Percentiles rank a stretch among this genome's conserved stretches.
These are phyloP conservation scores for Aspergillus novoparasiticus DNA, from an alignment of 2,329 filamentous ascomycete species.

Conservation along the genomic window DNA sequence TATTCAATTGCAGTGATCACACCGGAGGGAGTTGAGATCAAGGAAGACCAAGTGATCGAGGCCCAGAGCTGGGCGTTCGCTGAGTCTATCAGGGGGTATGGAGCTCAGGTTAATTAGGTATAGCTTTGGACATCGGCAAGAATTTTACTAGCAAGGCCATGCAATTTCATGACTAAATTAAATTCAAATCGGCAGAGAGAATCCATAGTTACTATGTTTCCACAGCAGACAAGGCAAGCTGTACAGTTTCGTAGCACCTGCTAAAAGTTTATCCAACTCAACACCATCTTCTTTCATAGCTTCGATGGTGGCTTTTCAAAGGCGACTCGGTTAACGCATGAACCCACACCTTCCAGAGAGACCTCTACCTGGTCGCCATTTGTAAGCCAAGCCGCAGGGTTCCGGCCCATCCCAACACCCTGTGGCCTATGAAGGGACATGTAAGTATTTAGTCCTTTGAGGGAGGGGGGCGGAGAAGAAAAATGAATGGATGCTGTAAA, in stretches of 20 bases:
- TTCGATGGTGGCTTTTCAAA: conserved; percentile 46
- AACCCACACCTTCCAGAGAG: conserved; percentile 66
- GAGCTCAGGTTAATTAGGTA: conserved; percentile 68
- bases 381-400: conserved; percentile 68
- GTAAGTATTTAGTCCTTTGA: neutral
- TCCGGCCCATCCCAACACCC: conserved; percentile 71
- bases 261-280: neutral
- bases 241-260: neutral
- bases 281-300: conserved; percentile 26
- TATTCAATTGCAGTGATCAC: conserved; percentile 92
- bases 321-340: conserved; percentile 49
- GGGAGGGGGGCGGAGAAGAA: too few relatives aligned
- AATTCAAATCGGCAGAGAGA: neutral
- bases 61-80: conserved; percentile 98
- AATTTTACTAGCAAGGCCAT: conserved; percentile 31
- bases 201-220: neutral
- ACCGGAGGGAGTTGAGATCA: conserved; percentile 82
- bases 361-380: conserved; percentile 73
- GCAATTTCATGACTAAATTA: conserved; percentile 1
- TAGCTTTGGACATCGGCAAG: conserved; percentile 34
- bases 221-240: neutral
- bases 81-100: conserved; percentile 91
- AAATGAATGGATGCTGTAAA: neutral
- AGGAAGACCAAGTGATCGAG: conserved; percentile 85
- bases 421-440: conserved; percentile 53